Evolutionary conservation across 495 filamentous ascomycete genomes (phyloP).

Genomic region (Neurospora sp.): DNA sequence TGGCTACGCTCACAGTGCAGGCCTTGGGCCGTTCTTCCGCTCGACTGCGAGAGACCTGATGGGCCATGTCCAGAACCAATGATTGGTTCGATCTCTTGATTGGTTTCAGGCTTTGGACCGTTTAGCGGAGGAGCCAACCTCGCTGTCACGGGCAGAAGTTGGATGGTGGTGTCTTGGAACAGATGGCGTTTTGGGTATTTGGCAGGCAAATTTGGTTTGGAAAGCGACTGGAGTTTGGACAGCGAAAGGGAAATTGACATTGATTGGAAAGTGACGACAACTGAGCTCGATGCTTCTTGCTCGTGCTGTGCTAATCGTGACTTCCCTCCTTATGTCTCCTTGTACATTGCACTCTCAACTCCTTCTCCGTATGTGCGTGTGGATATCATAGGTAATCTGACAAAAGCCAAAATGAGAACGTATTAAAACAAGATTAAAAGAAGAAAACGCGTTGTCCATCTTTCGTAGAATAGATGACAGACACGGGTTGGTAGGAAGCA

Average conservation of each 20-base stretch:
- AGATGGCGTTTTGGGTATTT: background rate
- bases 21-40: too few relatives aligned
- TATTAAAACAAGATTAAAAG: background rate
- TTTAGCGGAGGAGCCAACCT: too few relatives aligned
- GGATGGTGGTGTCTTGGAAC: too few relatives aligned
- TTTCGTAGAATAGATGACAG: background rate
- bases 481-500: background rate
- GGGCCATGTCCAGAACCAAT: too few relatives aligned
- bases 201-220: background rate
- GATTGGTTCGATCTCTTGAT: too few relatives aligned
- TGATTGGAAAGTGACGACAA: background rate
- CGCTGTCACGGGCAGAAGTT: too few relatives aligned
- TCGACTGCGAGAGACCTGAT: too few relatives aligned
- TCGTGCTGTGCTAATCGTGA: background rate
- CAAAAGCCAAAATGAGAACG: background rate
- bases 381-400: background rate
- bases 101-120: too few relatives aligned
- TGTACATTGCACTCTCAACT: background rate
- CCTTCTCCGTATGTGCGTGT: background rate
- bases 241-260: background rate
- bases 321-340: background rate
- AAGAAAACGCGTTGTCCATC: background rate
- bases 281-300: background rate
- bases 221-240: background rate
- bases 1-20: too few relatives aligned